Conservation (phyloP, 1,284 basidiomycete genomes). For the Neonothopanus nambi region DNA sequence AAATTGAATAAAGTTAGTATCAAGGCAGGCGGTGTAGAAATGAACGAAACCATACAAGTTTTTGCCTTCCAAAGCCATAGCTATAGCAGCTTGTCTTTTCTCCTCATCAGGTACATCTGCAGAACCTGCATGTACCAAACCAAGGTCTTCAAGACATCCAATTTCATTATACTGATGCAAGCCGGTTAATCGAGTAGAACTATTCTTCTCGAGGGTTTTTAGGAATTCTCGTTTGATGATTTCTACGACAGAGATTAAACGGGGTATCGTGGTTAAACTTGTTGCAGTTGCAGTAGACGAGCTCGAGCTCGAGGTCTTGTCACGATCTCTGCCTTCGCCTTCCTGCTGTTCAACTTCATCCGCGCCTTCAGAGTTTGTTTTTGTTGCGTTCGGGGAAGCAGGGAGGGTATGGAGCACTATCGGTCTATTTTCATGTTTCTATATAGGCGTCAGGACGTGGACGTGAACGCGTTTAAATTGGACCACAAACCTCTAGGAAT, state of each 20-base stretch:
- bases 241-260: constrained; percentile 77
- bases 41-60: constrained; percentile 52
- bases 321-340: constrained; percentile 15
- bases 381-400: constrained; percentile 16
- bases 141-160: constrained; percentile 53
- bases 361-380: constrained; percentile 2
- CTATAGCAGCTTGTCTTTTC: constrained; percentile 36
- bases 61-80: constrained; percentile 43
- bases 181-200: constrained; percentile 44
- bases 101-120: constrained; percentile 22
- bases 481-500: constrained; percentile 54
- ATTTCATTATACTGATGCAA: constrained; percentile 83
- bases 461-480: not conserved
- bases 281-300: no score
- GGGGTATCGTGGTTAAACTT: constrained; percentile 52
- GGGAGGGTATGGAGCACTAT: constrained; percentile 73
- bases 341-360: constrained; percentile 4
- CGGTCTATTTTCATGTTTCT: constrained; percentile 59
- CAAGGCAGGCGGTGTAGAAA: not conserved
- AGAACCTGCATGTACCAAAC: not conserved
- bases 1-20: not conserved
- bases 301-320: constrained; percentile 3
- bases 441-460: constrained; percentile 12
- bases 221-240: constrained; percentile 83
- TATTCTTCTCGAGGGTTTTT: constrained; percentile 43